phyloP scores from a whole-genome alignment of 2,329 filamentous ascomycete species.

The Aspergillus novoparasiticus region DNA sequence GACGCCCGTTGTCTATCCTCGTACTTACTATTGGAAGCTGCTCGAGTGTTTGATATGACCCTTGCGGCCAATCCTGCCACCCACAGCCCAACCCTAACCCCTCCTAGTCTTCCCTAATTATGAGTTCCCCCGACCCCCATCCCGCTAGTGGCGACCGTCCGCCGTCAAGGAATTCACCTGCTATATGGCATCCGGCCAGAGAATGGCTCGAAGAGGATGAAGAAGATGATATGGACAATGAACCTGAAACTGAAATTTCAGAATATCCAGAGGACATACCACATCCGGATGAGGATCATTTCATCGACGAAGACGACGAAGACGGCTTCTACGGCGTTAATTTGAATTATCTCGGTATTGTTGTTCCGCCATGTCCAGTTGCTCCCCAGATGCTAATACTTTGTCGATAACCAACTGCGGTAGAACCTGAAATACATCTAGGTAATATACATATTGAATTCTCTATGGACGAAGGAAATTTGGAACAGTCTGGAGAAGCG shows the following conservation, averaged over 20 bases:
- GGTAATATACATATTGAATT: constrained; percentile 34
- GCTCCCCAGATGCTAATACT: neutral
- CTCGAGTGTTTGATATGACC: constrained; percentile 13
- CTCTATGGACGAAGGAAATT: constrained; percentile 27
- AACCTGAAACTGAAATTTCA: constrained; percentile 43
- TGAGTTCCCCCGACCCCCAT: constrained; percentile 32
- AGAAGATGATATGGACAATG: constrained; percentile 54
- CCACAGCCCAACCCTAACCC: constrained; percentile 2
- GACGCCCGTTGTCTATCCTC: neutral
- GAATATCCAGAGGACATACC: constrained; percentile 31
- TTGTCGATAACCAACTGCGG: neutral
- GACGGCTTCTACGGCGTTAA: constrained; percentile 23
- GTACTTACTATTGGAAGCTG: constrained; percentile 6
- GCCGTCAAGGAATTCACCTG: constrained; percentile 24
- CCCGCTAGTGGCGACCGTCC: constrained; percentile 28
- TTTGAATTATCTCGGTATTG: constrained; percentile 18
- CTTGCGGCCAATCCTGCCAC: constrained; percentile 6
- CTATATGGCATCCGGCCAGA: constrained; percentile 39
- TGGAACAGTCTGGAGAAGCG: constrained; percentile 16
- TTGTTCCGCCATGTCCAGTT: neutral
- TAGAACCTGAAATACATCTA: constrained; percentile 22
- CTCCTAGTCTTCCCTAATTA: constrained; percentile 21
- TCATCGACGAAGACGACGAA: constrained; percentile 39
- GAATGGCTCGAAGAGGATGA: constrained; percentile 45
- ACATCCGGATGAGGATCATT: constrained; percentile 38